These are phyloP conservation scores for Celoporthe dispersa DNA, from an alignment of 2,329 filamentous ascomycete species.

Conservation along the genomic window DNA sequence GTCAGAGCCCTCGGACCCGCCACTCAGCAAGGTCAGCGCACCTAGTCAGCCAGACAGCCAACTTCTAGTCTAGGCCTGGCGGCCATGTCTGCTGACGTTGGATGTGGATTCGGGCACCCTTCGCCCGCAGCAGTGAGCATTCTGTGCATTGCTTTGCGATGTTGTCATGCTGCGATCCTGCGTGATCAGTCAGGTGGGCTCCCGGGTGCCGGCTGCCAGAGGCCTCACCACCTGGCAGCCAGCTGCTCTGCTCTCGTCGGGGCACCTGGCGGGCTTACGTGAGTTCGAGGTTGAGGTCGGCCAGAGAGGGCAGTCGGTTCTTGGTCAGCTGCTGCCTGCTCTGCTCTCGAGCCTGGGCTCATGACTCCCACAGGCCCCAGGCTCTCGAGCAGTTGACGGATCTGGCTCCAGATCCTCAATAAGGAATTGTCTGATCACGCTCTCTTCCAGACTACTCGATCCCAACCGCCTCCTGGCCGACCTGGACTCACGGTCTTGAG, in stretches of 20 bases:
- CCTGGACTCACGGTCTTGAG: background rate
- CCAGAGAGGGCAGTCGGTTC: background rate
- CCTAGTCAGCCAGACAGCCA: background rate
- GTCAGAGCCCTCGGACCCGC: background rate
- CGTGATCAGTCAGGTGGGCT: background rate
- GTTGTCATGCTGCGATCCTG: slow-evolving; percentile 1
- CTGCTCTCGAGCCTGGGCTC: slow-evolving; percentile 12
- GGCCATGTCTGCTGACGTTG: slow-evolving; percentile 10
- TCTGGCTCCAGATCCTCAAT: background rate
- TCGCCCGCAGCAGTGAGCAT: background rate
- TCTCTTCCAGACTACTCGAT: slow-evolving; percentile 1
- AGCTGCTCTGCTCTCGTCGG: background rate
- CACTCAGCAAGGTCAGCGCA: background rate
- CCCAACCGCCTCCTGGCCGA: slow-evolving; percentile 14
- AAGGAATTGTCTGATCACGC: slow-evolving; percentile 14
- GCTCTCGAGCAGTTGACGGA: slow-evolving; percentile 20
- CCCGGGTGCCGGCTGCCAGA: slow-evolving; percentile 1
- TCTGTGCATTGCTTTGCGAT: background rate
- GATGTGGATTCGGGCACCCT: background rate
- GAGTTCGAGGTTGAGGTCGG: background rate
- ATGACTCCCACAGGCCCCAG: slow-evolving; percentile 3
- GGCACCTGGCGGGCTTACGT: slow-evolving; percentile 1
- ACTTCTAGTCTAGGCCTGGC: background rate
- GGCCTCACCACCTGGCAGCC: slow-evolving; percentile 6
- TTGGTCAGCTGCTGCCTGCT: slow-evolving; percentile 27